Base-by-base conservation (phyloP, 805 yeast genomes). In the Jamesozyma piceae region DNA sequence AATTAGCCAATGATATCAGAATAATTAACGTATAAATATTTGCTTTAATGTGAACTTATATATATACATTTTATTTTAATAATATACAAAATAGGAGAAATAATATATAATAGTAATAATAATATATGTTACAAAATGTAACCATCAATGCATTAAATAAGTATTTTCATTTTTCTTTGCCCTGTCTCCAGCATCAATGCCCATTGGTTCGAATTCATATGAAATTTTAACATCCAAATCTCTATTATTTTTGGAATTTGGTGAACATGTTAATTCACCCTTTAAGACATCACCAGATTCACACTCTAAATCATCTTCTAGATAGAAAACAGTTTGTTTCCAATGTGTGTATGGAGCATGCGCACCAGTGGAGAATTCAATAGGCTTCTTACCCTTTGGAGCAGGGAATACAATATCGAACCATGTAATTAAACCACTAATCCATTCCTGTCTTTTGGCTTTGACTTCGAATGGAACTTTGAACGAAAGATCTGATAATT, bases 311-410 rank as follows among this genome's bases (percentile, higher is more conserved):
- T 85, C 95, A 55, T 86, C 84, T 53, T 75, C 78, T 57, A 90
- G 72, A 65, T 92, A 94, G 67, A 94, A 88, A 1, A 92, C 94
- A 17, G 96, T 84, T 69, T 92, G 98, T 65, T 92, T 94, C 99
- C 99, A 92, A 69, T 92, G 99, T 14, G 98, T 92, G 72, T 89
- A 88, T 53, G 79, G 77, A 38, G 88, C 80, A 66, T 83, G 88
- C 29, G 99, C 96, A 20, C 97, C 97, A 13, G 99, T 94, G 18
- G 92, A 81, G 61, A 92, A 89, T 27, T 68, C 69, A 45, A 90
- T 81, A 17, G 71, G 69, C 51, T 74, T 75, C 52, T 78, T 76
- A 36, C 71, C 69, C 47, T 61, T 61, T 34, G 63, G 58, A 14
- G 62, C 58, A 35, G 92, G 92, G 75, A 92, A 92, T 50, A 76